Evolutionary conservation across 805 yeast genomes (phyloP), one percentile per base, ranked within the genome.

Genomic region (Starmera pachycereana): DNA sequence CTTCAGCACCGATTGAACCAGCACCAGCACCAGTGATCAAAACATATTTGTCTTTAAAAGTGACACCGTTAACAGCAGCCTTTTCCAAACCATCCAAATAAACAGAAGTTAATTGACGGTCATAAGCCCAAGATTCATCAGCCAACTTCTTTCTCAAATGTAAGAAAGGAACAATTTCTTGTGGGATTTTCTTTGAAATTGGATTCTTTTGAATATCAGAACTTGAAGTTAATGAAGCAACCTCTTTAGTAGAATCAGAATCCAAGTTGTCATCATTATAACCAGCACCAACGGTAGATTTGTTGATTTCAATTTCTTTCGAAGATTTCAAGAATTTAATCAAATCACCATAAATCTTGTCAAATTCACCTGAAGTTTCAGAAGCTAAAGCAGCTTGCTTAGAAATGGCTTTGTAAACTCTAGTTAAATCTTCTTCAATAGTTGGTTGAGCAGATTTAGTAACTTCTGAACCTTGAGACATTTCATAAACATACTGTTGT

Each of bases 21-120:
- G 86, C 89, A 72, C 98, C 98, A 38, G 97, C 97, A 72, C 98
- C 98, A 37, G 98, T 92, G 50, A 92, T 72, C 56, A 92, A 75
- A 39, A 89, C 96, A 51, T 80, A 79, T 65, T 88, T 92, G 61
- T 78, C 86, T 61, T 81, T 78, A 71, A 80, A 92, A 32, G 96
- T 76, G 42, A 88, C 74, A 69, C 98, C 98, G 54, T 89, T 92
- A 48, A 86, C 77, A 30, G 98, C 97, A 61, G 94, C 96, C 46
- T 74, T 73, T 68, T 92, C 97, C 58, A 92, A 78, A 43, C 92
- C 95, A 59, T 87, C 89, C 61, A 92, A 75, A 67, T 82, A 92
- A 34, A 69, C 56, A 32, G 89, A 71, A 31, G 98, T 80, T 47
- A 85, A 71, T 49, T 71, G 69, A 55, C 80, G 78, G 65, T 87